Evolutionary conservation across 495 filamentous ascomycete species (phyloP).

Genomic region (Penicillium riverlandense): DNA sequence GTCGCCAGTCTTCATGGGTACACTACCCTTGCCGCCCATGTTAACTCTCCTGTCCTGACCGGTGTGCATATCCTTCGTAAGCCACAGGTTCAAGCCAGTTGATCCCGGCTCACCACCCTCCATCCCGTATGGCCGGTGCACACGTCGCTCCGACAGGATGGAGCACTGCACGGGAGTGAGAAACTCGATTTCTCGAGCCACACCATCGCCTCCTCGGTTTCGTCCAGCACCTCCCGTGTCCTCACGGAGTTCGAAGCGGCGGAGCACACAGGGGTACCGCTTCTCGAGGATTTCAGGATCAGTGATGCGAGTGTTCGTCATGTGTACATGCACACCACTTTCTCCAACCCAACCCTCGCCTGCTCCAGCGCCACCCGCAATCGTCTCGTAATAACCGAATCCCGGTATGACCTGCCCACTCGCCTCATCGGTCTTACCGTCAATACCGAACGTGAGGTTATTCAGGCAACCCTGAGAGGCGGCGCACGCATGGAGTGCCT

Average conservation of each 20-base stretch:
- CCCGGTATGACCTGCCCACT: constrained; percentile 28
- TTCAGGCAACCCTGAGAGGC: constrained; percentile 81
- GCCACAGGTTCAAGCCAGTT: constrained; percentile 14
- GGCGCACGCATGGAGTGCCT: constrained; percentile 75
- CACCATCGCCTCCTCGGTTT: constrained; percentile 29
- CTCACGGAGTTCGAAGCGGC: constrained; percentile 71
- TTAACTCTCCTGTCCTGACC: background rate
- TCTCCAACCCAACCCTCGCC: constrained; percentile 76
- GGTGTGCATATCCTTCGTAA: constrained; percentile 33
- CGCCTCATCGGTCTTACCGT: constrained; percentile 14
- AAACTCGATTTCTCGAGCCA: constrained; percentile 25
- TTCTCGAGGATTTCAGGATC: constrained; percentile 84
- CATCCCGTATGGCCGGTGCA: constrained; percentile 79
- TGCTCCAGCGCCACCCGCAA: constrained; percentile 77
- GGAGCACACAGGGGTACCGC: constrained; percentile 75
- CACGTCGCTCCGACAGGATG: constrained; percentile 75
- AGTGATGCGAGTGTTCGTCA: constrained; percentile 92
- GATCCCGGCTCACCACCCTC: constrained; percentile 64
- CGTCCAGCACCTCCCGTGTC: constrained; percentile 39
- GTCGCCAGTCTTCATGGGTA: background rate
- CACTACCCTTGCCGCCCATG: background rate
- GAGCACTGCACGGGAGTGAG: constrained; percentile 60
- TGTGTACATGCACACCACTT: constrained; percentile 78
- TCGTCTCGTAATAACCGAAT: constrained; percentile 72
- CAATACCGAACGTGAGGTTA: constrained; percentile 44